Evolutionary conservation across 306 rosid species (phyloP).

Genomic region (Vigna angularis): DNA sequence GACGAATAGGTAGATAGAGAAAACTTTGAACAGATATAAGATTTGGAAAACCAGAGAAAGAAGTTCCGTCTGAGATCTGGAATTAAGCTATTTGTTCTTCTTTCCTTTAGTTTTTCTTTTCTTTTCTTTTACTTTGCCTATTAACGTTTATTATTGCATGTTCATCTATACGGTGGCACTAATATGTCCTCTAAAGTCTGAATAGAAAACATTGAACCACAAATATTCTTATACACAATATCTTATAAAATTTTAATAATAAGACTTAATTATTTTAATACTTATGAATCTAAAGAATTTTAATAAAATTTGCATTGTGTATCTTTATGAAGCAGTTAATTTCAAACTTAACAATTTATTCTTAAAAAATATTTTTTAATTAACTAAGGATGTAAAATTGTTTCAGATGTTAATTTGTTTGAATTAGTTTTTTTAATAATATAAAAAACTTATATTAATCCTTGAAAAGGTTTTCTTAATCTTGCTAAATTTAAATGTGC

Average conservation of each 20-base stretch:
- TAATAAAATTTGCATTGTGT: too few relatives aligned
- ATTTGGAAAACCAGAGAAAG: neutral
- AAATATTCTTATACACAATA: neutral
- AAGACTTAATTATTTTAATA: neutral
- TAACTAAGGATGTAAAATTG: too few relatives aligned
- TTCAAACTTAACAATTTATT: too few relatives aligned
- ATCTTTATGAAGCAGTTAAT: too few relatives aligned
- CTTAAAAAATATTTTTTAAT: too few relatives aligned
- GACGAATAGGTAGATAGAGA: neutral
- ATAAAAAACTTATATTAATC: too few relatives aligned
- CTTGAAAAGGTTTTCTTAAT: too few relatives aligned
- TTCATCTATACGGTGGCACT: neutral
- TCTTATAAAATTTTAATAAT: neutral
- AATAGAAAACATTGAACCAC: neutral
- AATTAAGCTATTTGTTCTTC: neutral
- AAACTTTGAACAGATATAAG: slow-evolving; percentile 3
- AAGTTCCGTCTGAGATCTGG: slow-evolving; percentile 47
- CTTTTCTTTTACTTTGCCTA: neutral
- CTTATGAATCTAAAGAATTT: neutral
- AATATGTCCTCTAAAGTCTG: neutral
- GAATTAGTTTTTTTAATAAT: too few relatives aligned
- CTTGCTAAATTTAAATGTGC: too few relatives aligned
- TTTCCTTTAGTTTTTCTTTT: neutral
- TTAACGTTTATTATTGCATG: neutral
- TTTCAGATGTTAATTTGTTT: too few relatives aligned